Percentiles rank a stretch among this genome's conserved stretches.
Conservation (phyloP, 176 grass and related monocot genomes). For the Hordeum vulgare region DNA sequence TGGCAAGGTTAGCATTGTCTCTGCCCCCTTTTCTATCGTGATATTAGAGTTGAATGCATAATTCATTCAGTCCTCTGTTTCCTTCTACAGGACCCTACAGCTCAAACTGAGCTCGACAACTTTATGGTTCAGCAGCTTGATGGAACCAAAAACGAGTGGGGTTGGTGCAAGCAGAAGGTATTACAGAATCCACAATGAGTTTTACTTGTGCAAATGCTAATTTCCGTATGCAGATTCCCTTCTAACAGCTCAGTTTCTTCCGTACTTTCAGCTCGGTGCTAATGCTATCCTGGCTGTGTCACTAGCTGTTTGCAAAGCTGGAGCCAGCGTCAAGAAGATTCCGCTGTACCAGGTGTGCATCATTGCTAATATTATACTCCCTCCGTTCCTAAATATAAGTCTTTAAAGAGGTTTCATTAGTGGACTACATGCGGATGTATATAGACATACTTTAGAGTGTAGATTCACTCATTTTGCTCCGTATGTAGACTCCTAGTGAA, state of each 20-base stretch:
- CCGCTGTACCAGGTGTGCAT: slow-evolving; percentile 63
- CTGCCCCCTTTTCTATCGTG: neutral
- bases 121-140: slow-evolving; percentile 96
- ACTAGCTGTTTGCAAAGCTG: slow-evolving; percentile 90
- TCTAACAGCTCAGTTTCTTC: neutral
- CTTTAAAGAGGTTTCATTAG: too few relatives aligned
- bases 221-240: neutral
- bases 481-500: too few relatives aligned
- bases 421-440: too few relatives aligned
- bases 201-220: neutral
- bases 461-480: too few relatives aligned
- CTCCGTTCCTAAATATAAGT: too few relatives aligned
- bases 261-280: slow-evolving; percentile 65
- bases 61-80: neutral
- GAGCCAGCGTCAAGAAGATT: slow-evolving; percentile 70
- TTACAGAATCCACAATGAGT: neutral
- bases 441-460: too few relatives aligned
- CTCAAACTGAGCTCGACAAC: slow-evolving; percentile 70
- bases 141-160: slow-evolving; percentile 91
- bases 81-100: slow-evolving; percentile 57
- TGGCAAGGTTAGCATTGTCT: slow-evolving; percentile 56
- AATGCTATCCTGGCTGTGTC: slow-evolving; percentile 92
- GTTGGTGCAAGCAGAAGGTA: slow-evolving; percentile 99
- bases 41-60: neutral
- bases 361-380: too few relatives aligned